phyloP scores from a whole-genome alignment of 805 yeast genomes.

The Isabelozyma rhagii region DNA sequence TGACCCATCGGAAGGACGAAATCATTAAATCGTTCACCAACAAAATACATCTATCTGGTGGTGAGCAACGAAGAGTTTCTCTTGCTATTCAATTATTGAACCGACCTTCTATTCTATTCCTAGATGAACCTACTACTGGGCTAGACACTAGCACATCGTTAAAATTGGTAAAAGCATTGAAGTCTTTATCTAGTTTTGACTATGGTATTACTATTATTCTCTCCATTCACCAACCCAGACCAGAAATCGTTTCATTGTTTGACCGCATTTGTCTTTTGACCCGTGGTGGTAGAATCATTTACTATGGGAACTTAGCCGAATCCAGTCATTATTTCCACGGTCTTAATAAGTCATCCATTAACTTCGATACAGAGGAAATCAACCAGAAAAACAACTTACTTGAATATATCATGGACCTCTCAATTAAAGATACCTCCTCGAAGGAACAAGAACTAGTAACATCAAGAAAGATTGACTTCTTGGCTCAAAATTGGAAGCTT shows the following conservation, averaged over 20 bases:
- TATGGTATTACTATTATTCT: slow-evolving; percentile 71
- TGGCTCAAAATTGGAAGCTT: slow-evolving; percentile 26
- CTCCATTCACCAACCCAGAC: slow-evolving; percentile 82
- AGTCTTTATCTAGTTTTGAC: slow-evolving; percentile 38
- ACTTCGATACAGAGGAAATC: not conserved
- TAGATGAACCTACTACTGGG: slow-evolving; percentile 90
- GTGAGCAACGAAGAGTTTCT: slow-evolving; percentile 75
- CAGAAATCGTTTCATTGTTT: slow-evolving; percentile 67
- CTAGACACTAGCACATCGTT: slow-evolving; percentile 76
- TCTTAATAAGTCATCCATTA: slow-evolving; percentile 9
- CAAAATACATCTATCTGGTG: slow-evolving; percentile 71
- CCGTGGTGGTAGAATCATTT: slow-evolving; percentile 48
- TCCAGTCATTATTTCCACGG: slow-evolving; percentile 47
- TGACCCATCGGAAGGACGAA: slow-evolving; percentile 61
- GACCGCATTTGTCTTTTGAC: slow-evolving; percentile 69
- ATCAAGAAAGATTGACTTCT: slow-evolving; percentile 16
- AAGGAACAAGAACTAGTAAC: slow-evolving; percentile 19
- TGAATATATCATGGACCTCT: slow-evolving; percentile 34
- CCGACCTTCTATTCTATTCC: slow-evolving; percentile 70
- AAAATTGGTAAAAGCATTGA: slow-evolving; percentile 57
- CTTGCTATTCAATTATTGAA: slow-evolving; percentile 75
- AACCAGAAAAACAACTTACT: slow-evolving; percentile 13
- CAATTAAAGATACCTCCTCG: slow-evolving; percentile 33
- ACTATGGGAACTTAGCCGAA: slow-evolving; percentile 44
- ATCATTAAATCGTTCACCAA: slow-evolving; percentile 48